Base-by-base conservation (phyloP, 345 rosid species). In the Camelina neglecta region DNA sequence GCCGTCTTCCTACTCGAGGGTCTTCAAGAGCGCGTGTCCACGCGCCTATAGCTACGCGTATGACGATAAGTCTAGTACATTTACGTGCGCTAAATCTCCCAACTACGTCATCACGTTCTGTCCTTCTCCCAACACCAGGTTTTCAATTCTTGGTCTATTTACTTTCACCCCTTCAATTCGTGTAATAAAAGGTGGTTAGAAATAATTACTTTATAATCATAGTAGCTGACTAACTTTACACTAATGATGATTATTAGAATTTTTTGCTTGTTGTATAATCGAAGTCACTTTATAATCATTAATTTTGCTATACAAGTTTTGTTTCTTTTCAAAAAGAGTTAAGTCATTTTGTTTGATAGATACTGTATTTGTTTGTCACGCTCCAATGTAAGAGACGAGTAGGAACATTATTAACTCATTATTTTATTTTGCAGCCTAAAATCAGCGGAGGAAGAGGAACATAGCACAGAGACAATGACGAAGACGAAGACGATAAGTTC, bases 41-140 rank as follows among this genome's bases (percentile, higher is more conserved):
- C 76, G 60, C 72, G 98, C 98, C 0, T 93, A 91, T 84, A 93
- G 98, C 88, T 93, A 91, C 55, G 98, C 98, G 35, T 93, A 91
- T 64, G 98, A 93, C 70, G 98, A 93, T 56, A 81, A 81, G 80
- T 80, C 87, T 8, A 93, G 97, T 75, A 93, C 98, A 69, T 93
- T 93, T 85, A 93, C 97, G 15, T 93, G 98, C 67, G 85, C 86
- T 10, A 69, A 85, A 31, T 83, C 93, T 7, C 68, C 74, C 7
- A 86, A 91, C 69, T 91, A 91, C 81, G 74, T 75, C 4, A 80
- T 93, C 75, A 89, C 97, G 31, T 93, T 93, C 83, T 93, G 98
- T 79, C 97, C 98, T 1, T 15, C 89, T 0, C 89, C 91, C 0
- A 86, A 41, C 80, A 78, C 91, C 31, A 91, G 94, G 97, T 93